Percentiles rank a stretch among this genome's conserved stretches.
phyloP scores from a whole-genome alignment of 73 alveolate genomes.

The Symbiodinium pilosum region DNA sequence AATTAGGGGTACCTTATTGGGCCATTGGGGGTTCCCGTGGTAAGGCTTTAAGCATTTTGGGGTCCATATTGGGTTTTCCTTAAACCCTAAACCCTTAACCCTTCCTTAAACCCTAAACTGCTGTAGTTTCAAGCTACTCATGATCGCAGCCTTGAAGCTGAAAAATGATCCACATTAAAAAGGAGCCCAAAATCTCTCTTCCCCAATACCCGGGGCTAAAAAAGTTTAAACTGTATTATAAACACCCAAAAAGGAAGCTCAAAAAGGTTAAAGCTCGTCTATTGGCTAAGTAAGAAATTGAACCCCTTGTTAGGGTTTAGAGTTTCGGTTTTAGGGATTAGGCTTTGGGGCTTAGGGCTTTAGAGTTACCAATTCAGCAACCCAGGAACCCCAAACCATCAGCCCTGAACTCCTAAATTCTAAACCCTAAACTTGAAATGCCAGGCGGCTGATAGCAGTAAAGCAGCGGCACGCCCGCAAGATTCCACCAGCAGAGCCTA shows the following conservation, averaged over 20 bases:
- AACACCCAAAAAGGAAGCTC: neutral
- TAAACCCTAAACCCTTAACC: neutral
- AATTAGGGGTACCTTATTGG: no score
- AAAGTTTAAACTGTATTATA: no score
- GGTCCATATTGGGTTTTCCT: neutral
- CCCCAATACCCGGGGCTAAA: no score
- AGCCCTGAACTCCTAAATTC: neutral
- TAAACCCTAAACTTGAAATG: neutral
- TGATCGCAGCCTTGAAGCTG: no score
- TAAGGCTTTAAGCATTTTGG: no score
- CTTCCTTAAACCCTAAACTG: neutral
- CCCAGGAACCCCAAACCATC: neutral
- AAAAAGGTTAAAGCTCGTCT: neutral
- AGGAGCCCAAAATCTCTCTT: no score
- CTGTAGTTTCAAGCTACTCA: no score
- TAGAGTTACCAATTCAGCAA: no score
- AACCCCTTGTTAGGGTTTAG: neutral
- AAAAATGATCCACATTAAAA: no score
- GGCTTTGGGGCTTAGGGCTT: neutral
- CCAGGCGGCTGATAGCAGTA: constrained; percentile 76
- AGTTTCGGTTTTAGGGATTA: neutral
- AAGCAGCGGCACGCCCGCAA: constrained; percentile 73
- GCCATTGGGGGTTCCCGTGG: no score
- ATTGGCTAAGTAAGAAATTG: neutral
- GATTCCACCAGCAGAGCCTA: constrained; percentile 93